Conservation (phyloP, 345 rosid genomes). For the Pugionium cornutum region DNA sequence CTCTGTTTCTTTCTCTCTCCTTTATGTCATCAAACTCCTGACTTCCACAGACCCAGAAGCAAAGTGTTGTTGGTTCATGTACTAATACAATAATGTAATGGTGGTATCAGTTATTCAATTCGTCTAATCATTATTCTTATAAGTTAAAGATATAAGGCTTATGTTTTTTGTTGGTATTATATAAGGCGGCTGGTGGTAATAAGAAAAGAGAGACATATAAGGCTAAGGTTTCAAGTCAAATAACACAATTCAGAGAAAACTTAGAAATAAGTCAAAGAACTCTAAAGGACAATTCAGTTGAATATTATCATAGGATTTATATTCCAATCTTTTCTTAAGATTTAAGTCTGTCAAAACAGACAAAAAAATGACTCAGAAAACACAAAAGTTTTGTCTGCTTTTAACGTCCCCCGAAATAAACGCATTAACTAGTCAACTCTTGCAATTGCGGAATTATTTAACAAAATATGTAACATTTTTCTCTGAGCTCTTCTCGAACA, state of each 20-base stretch:
- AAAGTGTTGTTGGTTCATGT: conserved; percentile 29
- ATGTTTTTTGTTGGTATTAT: too few species aligned
- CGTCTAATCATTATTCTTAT: conserved; percentile 15
- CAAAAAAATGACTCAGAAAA: conserved; percentile 25
- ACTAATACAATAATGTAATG: conserved; percentile 15
- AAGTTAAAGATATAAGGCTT: too few species aligned
- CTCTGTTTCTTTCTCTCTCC: too few species aligned
- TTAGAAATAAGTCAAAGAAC: conserved; percentile 23
- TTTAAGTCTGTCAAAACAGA: conserved; percentile 12
- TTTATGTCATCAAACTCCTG: conserved; percentile 5
- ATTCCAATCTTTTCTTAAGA: conserved; percentile 17
- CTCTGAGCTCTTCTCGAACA: background rate
- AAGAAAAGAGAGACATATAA: background rate
- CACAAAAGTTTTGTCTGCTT: conserved; percentile 30
- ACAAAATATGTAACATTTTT: background rate
- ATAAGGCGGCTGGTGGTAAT: too few species aligned
- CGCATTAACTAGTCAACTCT: conserved; percentile 35
- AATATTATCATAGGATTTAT: conserved; percentile 24
- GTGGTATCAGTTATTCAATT: conserved; percentile 15
- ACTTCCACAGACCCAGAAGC: conserved; percentile 48
- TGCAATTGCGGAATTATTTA: background rate
- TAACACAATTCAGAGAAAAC: conserved; percentile 1
- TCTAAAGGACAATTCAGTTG: conserved; percentile 18
- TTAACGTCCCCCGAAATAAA: conserved; percentile 9
- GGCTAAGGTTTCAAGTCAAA: conserved; percentile 13